phyloP scores from a whole-genome alignment of 805 yeast genomes.

The Candida peoriensis region DNA sequence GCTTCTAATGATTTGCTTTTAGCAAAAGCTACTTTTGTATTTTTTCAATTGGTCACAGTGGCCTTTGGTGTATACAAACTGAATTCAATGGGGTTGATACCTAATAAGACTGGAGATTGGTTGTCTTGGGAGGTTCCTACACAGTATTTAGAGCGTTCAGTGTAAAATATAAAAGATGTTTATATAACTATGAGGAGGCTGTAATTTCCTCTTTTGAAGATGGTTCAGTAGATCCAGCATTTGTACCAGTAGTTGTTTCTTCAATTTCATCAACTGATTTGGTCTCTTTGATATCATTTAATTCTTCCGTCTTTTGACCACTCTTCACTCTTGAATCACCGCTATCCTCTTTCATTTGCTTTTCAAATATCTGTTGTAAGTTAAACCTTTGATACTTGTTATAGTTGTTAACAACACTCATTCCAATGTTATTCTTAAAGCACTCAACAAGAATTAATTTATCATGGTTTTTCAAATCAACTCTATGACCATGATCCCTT shows the following conservation, averaged over 20 bases:
- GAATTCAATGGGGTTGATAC: slow-evolving; percentile 84
- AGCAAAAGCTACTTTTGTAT: slow-evolving; percentile 31
- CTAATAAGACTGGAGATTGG: slow-evolving; percentile 89
- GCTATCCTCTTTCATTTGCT: slow-evolving; percentile 18
- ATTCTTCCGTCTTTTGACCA: not conserved
- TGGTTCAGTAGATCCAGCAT: not conserved
- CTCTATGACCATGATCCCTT: slow-evolving; percentile 61
- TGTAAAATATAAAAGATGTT: too few species aligned
- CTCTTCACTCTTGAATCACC: slow-evolving; percentile 15
- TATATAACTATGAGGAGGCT: not conserved
- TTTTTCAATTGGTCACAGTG: slow-evolving; percentile 49
- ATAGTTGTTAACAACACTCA: slow-evolving; percentile 71
- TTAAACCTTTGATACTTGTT: slow-evolving; percentile 64
- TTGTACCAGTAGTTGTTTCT: too few species aligned
- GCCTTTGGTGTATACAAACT: slow-evolving; percentile 81
- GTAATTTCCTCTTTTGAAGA: not conserved
- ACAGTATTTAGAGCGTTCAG: too few species aligned
- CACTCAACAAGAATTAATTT: slow-evolving; percentile 80
- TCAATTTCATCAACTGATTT: too few species aligned
- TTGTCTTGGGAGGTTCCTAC: slow-evolving; percentile 66
- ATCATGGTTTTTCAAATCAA: slow-evolving; percentile 77
- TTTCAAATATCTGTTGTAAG: slow-evolving; percentile 71
- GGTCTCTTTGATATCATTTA: not conserved
- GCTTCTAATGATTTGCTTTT: slow-evolving; percentile 27
- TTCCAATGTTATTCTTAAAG: slow-evolving; percentile 83